Percentiles rank a stretch among this genome's conserved stretches.
phyloP scores from a whole-genome alignment of 2,329 filamentous ascomycete genomes.

The Harringtonia aguacate region DNA sequence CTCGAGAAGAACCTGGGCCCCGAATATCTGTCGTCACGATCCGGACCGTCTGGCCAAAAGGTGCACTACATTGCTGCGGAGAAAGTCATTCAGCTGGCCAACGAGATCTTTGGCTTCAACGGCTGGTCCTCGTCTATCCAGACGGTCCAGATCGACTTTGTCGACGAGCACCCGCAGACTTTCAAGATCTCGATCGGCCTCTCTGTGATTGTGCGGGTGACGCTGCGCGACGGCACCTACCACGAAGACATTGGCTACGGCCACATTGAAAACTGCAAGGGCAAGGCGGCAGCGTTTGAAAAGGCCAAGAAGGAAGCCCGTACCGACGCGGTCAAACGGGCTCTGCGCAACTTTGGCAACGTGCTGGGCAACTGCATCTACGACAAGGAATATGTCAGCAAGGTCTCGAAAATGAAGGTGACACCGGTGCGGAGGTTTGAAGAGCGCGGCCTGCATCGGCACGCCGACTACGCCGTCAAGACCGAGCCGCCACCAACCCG shows the following conservation, averaged over 20 bases:
- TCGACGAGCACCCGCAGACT: conserved; percentile 72
- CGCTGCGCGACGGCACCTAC: conserved; percentile 84
- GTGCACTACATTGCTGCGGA: conserved; percentile 94
- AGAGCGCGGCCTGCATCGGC: conserved; percentile 68
- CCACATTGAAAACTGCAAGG: conserved; percentile 90
- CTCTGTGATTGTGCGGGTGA: conserved; percentile 84
- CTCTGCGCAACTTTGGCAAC: conserved; percentile 87
- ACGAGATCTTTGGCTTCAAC: conserved; percentile 94
- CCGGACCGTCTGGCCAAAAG: conserved; percentile 72
- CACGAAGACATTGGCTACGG: conserved; percentile 98
- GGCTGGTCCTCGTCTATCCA: conserved; percentile 96
- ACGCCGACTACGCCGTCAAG: conserved; percentile 62
- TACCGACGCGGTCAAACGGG: conserved; percentile 85
- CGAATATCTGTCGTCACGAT: conserved; percentile 83
- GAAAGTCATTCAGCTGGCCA: conserved; percentile 90
- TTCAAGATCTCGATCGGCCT: conserved; percentile 75
- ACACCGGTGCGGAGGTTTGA: conserved; percentile 59
- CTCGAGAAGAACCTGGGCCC: conserved; percentile 91
- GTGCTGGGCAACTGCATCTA: conserved; percentile 98
- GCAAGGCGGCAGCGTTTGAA: conserved; percentile 91
- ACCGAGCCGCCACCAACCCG: conserved; percentile 20
- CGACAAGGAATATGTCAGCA: conserved; percentile 85
- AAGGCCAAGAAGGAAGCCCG: conserved; percentile 98
- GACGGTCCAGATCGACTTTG: conserved; percentile 90
- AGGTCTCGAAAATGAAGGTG: conserved; percentile 83